These are phyloP conservation scores for Neopestalotiopsis sp. DNA, from an alignment of 2,329 filamentous ascomycete species.

Conservation along the genomic window DNA sequence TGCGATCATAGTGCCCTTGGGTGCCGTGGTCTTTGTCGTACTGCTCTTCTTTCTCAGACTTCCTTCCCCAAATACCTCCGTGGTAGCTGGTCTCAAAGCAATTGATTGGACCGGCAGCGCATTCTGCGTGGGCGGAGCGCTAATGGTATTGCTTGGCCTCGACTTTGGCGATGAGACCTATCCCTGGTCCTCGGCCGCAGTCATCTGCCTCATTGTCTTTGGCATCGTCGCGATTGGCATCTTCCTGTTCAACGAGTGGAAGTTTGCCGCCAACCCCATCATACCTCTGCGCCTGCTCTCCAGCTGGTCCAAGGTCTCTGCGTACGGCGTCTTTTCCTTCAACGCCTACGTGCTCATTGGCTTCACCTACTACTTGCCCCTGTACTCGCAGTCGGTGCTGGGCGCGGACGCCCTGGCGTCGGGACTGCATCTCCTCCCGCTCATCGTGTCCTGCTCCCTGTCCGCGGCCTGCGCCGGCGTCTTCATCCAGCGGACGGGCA, in stretches of 20 bases:
- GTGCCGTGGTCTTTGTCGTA: slow-evolving; percentile 61
- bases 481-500: slow-evolving; percentile 51
- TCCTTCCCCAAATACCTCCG: slow-evolving; percentile 68
- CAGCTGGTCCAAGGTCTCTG: slow-evolving; percentile 59
- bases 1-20: slow-evolving; percentile 45
- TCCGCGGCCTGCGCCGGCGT: slow-evolving; percentile 43
- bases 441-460: slow-evolving; percentile 55
- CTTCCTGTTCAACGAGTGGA: slow-evolving; percentile 67
- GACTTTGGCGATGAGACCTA: slow-evolving; percentile 69
- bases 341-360: slow-evolving; percentile 66
- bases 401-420: slow-evolving; percentile 65
- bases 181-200: slow-evolving; percentile 65
- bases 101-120: slow-evolving; percentile 66
- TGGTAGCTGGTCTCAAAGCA: slow-evolving; percentile 65
- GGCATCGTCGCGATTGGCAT: slow-evolving; percentile 52
- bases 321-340: slow-evolving; percentile 51
- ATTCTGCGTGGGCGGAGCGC: slow-evolving; percentile 64
- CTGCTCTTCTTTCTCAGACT: slow-evolving; percentile 68
- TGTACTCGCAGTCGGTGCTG: slow-evolving; percentile 75
- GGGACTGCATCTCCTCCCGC: slow-evolving; percentile 65
- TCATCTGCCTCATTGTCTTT: slow-evolving; percentile 68
- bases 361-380: slow-evolving; percentile 72
- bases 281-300: slow-evolving; percentile 69
- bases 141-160: slow-evolving; percentile 74
- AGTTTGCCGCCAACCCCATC: slow-evolving; percentile 68